Conservation (phyloP, 305 asterid species). For the Stenogyne calaminthoides region DNA sequence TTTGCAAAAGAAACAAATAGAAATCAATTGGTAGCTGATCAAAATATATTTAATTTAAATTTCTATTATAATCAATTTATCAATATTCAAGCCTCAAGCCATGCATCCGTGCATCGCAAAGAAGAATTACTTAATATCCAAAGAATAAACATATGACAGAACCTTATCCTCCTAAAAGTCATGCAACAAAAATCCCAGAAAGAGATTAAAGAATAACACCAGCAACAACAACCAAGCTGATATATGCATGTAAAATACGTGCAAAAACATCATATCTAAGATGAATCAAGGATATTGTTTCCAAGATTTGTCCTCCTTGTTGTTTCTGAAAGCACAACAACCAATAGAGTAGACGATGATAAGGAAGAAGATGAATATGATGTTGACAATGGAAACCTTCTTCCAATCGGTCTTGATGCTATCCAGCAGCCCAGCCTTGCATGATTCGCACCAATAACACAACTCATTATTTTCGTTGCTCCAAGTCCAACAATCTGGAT, state of each 20-base stretch:
- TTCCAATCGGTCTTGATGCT: conserved; percentile 86
- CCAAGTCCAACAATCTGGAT: conserved; percentile 74
- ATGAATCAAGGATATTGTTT: conserved; percentile 84
- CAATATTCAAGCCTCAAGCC: too few species aligned
- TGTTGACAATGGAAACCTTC: conserved; percentile 71
- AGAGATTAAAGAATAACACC: too few species aligned
- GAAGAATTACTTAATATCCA: neutral
- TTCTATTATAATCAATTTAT: too few species aligned
- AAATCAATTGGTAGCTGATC: too few species aligned
- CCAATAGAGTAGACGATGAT: conserved; percentile 84
- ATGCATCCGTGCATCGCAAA: too few species aligned
- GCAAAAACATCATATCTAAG: too few species aligned
- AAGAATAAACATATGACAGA: neutral
- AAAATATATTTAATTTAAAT: too few species aligned
- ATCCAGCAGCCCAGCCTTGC: conserved; percentile 93
- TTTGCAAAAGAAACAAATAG: too few species aligned
- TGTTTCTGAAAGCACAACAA: conserved; percentile 94
- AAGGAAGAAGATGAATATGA: conserved; percentile 69
- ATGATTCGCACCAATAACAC: conserved; percentile 77
- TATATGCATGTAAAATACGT: too few species aligned
- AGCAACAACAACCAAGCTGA: too few species aligned
- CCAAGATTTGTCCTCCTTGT: conserved; percentile 69
- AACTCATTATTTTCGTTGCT: conserved; percentile 47
- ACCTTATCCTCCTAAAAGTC: conserved; percentile 9
- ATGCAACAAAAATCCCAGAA: neutral